Evolutionary conservation across 1,139 yeast species (phyloP), one percentile per base, ranked within the genome.

Genomic region (Maudiozyma humilis): DNA sequence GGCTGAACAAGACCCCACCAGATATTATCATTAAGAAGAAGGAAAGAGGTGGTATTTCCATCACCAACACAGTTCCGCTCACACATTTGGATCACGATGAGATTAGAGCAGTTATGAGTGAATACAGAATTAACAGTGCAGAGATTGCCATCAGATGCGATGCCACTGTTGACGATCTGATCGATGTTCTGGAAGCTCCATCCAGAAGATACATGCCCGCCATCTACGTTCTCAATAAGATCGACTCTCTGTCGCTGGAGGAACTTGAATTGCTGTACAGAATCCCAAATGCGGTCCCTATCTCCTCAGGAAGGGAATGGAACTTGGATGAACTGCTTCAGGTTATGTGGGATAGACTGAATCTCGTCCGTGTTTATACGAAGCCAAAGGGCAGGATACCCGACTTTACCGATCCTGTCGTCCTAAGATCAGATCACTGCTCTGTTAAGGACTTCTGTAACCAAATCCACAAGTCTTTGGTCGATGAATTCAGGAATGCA

Each of bases 271-370:
- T 91, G 49, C 68, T 91, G 50, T 82, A 85, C 67, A 78, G 91
- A 62, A 91, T 91, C 56, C 98, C 98, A 42, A 79, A 91, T 66
- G 96, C 98, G 3, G 93, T 91, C 38, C 98, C 98, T 36, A 89
- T 91, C 49, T 86, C 96, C 6, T 83, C 96, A 5, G 97, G 94
- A 49, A 77, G 84, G 61, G 95, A 93, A 51, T 91, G 98, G 98
- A 91, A 91, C 62, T 72, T 93, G 61, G 98, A 91, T 64, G 97
- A 89, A 67, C 73, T 91, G 55, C 72, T 91, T 52, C 95, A 89
- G 60, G 73, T 79, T 62, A 93, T 91, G 96, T 91, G 99, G 99
- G 82, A 79, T 42, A 77, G 82, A 59, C 75, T 91, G 57, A 80
- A 85, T 55, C 71, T 91, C 63, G 97, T 89, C 17, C 78, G 99